These are phyloP conservation scores for Sphagnum tenellum DNA, from an alignment of 225 moss, liverwort and hornwort genomes.

Conservation along the genomic window DNA sequence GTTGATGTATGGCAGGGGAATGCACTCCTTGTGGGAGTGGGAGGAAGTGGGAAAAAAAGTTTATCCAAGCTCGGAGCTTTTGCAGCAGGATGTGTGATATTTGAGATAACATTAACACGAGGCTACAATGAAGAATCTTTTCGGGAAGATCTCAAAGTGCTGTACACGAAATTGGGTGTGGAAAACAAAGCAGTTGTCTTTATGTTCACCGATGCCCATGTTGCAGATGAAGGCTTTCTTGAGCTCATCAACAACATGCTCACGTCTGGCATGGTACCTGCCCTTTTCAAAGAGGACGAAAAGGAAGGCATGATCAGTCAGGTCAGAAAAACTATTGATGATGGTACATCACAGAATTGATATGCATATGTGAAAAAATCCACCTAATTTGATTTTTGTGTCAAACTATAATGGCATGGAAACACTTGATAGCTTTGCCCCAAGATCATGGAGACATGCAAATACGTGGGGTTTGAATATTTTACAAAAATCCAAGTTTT, in stretches of 20 bases:
- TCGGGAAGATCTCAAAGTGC: conserved; percentile 59
- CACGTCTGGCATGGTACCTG: conserved; percentile 86
- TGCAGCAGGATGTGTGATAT: conserved; percentile 52
- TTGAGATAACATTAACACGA: conserved; percentile 70
- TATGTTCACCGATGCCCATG: conserved; percentile 83
- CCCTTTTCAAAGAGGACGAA: conserved; percentile 88
- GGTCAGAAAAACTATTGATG: conserved; percentile 8
- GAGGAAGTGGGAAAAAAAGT: conserved; percentile 91
- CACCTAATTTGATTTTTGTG: too few species aligned
- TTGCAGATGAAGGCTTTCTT: conserved; percentile 69
- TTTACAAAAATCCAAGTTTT: too few species aligned
- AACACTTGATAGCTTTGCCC: too few species aligned
- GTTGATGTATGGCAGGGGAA: conserved; percentile 39
- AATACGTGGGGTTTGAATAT: too few species aligned
- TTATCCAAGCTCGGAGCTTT: conserved; percentile 73
- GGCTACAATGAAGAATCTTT: conserved; percentile 84
- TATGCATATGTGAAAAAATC: too few species aligned
- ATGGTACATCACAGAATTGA: too few species aligned
- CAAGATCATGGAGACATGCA: too few species aligned
- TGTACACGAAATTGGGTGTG: conserved; percentile 63
- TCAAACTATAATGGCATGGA: too few species aligned
- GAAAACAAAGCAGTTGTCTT: conserved; percentile 62
- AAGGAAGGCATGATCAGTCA: conserved; percentile 83
- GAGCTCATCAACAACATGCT: conserved; percentile 92
- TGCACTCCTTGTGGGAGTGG: conserved; percentile 79